Evolutionary conservation across 495 filamentous ascomycete species (phyloP), one percentile per base, ranked within the genome.

Genomic region (Tetracladium setigerum): DNA sequence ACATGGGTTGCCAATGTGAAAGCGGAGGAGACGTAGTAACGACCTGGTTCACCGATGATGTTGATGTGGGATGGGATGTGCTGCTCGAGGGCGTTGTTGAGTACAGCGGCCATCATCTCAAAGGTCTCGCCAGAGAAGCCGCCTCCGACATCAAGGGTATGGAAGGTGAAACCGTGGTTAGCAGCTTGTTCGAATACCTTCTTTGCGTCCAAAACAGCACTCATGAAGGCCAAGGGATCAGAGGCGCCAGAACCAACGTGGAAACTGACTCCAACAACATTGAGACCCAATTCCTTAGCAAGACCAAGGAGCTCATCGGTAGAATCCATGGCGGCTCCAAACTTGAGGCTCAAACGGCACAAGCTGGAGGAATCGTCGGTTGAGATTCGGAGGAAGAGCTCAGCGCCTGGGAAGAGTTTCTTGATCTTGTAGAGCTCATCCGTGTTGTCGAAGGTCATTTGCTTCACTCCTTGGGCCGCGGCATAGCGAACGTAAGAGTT

Each of bases 361-460:
- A 95, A 68, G 64, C 87, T 91, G 44, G 86, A 87, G 14, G 92
- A 95, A 61, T 99, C 92, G 64, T 99, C 92, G 17, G 92, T 97
- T 51, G 89, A 68, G 62, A 99, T 96, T 50, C 92, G 89, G 30
- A 99, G 75, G 69, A 86, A 89, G 12, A 97, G 79, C 67, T 95
- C 86, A 30, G 92, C 92, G 17, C 79, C 82, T 10, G 92, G 94
- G 60, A 78, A 95, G 51, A 87, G 76, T 53, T 86, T 80, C 62
- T 94, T 91, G 67, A 94, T 92, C 76, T 99, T 97, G 77, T 91
- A 87, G 30, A 99, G 78, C 71, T 99, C 94, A 60, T 97, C 92
- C 53, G 88, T 81, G 57, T 97, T 96, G 72, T 99, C 92, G 58
- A 97, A 96, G 10, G 92, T 97, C 89, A 99, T 97, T 73, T 95